Percentiles rank a stretch among this genome's conserved stretches.
Evolutionary conservation across 2,329 filamentous ascomycete genomes (phyloP).

Genomic region (Fusarium staphyleae): DNA sequence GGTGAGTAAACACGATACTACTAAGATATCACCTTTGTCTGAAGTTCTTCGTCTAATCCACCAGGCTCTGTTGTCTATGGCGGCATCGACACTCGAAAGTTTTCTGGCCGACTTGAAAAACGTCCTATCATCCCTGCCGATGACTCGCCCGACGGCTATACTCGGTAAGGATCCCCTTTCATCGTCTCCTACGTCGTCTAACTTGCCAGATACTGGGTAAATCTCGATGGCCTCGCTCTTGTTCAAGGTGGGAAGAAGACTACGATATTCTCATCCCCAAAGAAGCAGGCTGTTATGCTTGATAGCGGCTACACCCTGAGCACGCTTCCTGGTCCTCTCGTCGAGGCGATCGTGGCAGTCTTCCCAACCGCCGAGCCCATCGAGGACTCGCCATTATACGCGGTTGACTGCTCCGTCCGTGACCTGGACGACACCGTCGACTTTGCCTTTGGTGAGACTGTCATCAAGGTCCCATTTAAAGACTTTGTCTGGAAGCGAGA

Average conservation of each 20-base stretch:
- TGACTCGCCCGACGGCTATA: slow-evolving; percentile 41
- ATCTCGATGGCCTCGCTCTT: slow-evolving; percentile 47
- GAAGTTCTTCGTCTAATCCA: not conserved
- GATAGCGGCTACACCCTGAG: slow-evolving; percentile 72
- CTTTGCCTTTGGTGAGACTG: slow-evolving; percentile 55
- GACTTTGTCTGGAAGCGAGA: slow-evolving; percentile 54
- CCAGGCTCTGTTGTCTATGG: slow-evolving; percentile 55
- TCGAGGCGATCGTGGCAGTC: slow-evolving; percentile 51
- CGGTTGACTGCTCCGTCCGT: slow-evolving; percentile 53
- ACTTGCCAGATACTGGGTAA: slow-evolving; percentile 49
- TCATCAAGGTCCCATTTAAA: slow-evolving; percentile 52
- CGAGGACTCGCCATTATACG: slow-evolving; percentile 51
- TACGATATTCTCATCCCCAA: slow-evolving; percentile 51
- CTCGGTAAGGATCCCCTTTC: not conserved
- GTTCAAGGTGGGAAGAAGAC: slow-evolving; percentile 46
- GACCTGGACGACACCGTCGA: slow-evolving; percentile 50
- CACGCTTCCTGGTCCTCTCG: slow-evolving; percentile 66
- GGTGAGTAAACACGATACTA: slow-evolving; percentile 9
- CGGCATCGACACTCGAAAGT: slow-evolving; percentile 63
- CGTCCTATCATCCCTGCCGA: slow-evolving; percentile 59
- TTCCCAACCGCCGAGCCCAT: slow-evolving; percentile 55
- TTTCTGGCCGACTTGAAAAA: slow-evolving; percentile 58
- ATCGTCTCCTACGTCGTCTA: slow-evolving; percentile 35
- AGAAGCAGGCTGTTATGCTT: slow-evolving; percentile 58
- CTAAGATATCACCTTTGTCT: not conserved